Percentiles rank a stretch among this genome's conserved stretches.
Evolutionary conservation across 2,329 filamentous ascomycete species (phyloP).

Genomic region (Didymella lethalis): DNA sequence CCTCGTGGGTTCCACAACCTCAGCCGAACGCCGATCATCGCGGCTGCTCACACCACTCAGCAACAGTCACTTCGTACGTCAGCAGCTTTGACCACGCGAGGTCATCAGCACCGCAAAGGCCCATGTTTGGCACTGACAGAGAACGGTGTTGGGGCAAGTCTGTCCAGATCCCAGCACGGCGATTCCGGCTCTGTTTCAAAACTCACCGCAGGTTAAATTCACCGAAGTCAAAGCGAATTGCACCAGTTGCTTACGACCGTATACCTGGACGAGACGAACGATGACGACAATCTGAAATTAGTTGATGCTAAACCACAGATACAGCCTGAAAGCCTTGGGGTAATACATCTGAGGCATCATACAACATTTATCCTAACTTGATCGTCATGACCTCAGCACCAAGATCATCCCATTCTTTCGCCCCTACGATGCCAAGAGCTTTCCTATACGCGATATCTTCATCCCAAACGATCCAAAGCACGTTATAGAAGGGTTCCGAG

Average conservation of each 20-base stretch:
- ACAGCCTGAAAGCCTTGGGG: background rate
- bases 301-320: background rate
- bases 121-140: background rate
- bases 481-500: background rate
- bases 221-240: slow-evolving; percentile 2
- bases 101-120: background rate
- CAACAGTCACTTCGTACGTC: slow-evolving; percentile 6
- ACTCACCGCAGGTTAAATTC: slow-evolving; percentile 9
- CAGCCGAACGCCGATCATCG: slow-evolving; percentile 12
- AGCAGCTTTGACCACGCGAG: slow-evolving; percentile 3
- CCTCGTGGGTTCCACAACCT: slow-evolving; percentile 9
- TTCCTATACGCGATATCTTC: background rate
- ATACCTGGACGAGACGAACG: background rate
- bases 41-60: slow-evolving; percentile 12
- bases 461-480: background rate
- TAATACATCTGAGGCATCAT: too few relatives aligned
- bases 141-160: background rate
- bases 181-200: slow-evolving; percentile 4
- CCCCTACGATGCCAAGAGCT: background rate
- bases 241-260: background rate
- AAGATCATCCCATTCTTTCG: background rate
- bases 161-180: background rate
- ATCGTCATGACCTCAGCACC: background rate
- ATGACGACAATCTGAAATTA: background rate
- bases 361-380: background rate